Conservation (phyloP, 2,329 filamentous ascomycete species). For the Verticillium klebahnii region DNA sequence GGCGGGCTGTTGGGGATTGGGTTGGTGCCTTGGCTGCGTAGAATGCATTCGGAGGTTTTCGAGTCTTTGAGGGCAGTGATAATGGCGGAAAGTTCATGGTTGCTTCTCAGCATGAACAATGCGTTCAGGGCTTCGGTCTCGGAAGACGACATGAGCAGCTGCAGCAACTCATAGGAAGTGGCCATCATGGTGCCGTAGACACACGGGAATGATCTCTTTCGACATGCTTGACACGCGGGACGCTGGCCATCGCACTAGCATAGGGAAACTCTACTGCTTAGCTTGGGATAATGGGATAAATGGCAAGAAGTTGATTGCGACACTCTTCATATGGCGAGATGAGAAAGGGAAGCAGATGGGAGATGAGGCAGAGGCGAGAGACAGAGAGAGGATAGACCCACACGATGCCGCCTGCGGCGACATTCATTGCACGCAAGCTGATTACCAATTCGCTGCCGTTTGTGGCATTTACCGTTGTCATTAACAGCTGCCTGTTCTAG, state of each 20-base stretch:
- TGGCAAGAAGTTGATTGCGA: background rate
- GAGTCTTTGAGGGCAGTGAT: too few relatives aligned
- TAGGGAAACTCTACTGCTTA: background rate
- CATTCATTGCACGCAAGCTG: constrained; percentile 18
- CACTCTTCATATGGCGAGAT: background rate
- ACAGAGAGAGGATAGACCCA: constrained; percentile 6
- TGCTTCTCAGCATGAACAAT: too few relatives aligned
- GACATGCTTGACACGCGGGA: background rate
- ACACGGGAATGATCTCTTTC: too few relatives aligned
- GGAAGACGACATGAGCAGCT: too few relatives aligned
- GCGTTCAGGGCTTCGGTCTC: too few relatives aligned
- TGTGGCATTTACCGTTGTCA: constrained; percentile 4
- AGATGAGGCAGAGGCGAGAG: background rate
- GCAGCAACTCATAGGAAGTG: too few relatives aligned
- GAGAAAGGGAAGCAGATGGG: background rate
- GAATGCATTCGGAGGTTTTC: too few relatives aligned
- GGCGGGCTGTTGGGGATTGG: background rate
- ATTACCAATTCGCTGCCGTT: constrained; percentile 17
- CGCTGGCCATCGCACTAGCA: constrained; percentile 15
- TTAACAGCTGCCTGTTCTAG: background rate
- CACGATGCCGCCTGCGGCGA: constrained; percentile 17
- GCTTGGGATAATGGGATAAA: background rate
- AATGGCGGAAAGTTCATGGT: too few relatives aligned
- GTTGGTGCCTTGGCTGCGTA: too few relatives aligned
- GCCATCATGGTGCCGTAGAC: too few relatives aligned